Evolutionary conservation across 371 early-diverging fungal species (phyloP), one percentile per base, ranked within the genome.

Genomic region (Sporodiniella umbellata): DNA sequence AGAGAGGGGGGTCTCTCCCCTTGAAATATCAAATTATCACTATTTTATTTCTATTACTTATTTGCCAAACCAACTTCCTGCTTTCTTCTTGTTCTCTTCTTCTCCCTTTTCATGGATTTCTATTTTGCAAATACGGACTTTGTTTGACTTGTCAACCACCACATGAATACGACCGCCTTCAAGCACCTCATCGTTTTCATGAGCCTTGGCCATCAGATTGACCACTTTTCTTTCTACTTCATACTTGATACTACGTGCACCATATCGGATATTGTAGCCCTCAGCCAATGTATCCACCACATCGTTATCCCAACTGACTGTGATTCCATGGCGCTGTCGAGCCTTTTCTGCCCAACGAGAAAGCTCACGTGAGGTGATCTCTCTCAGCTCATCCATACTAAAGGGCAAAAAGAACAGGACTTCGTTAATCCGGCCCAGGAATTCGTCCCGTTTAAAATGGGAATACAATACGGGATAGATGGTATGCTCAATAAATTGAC

Each of bases 171-270:
- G 55, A 2, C 76, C 76, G 23, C 76, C 76, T 48, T 75, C 72
- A 35, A 72, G 60, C 0, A 77, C 74, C 8, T 81, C 73, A 43
- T 83, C 84, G 23, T 70, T 62, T 53, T 83, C 84, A 51, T 83
- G 69, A 3, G 79, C 77, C 45, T 81, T 79, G 22, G 84, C 84
- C 19, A 83, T 72, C 24, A 72, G 45, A 48, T 76, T 80, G 2
- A 83, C 75, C 2, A 83, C 75, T 33, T 72, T 66, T 8, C 70
- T 62, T 42, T 81, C 84, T 0, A 83, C 81, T 51, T 79, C 84
- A 45, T 81, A 78, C 48, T 81, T 81, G 48, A 83, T 80, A 46
- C 75, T 75, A 43, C 84, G 70, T 5, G 84, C 84, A 35, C 84
- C 84, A 37, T 83, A 83, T 1, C 78, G 70, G 21, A 76, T 70